phyloP scores from a whole-genome alignment of 495 filamentous ascomycete genomes.

The Lasiosphaeris hirsuta region DNA sequence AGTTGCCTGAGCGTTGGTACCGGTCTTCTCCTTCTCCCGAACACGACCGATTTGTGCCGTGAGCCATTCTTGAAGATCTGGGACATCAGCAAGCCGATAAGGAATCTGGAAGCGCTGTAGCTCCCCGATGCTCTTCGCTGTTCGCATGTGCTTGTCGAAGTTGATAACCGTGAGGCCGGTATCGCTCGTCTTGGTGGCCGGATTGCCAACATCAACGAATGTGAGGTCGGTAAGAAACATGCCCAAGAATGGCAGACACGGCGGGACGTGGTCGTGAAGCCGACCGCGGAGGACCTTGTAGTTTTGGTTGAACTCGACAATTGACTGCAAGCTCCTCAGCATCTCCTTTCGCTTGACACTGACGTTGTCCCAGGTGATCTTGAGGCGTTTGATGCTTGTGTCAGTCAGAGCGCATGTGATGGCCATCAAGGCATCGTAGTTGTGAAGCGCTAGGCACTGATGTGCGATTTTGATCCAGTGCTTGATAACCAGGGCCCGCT shows the following conservation, averaged over 20 bases:
- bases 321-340: slow-evolving; percentile 69
- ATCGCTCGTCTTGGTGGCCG: slow-evolving; percentile 55
- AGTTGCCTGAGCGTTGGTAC: slow-evolving; percentile 68
- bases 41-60: slow-evolving; percentile 78
- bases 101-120: slow-evolving; percentile 97
- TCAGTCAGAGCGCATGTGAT: slow-evolving; percentile 92
- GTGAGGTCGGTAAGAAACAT: slow-evolving; percentile 89
- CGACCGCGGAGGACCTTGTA: slow-evolving; percentile 85
- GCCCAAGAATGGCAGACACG: slow-evolving; percentile 94
- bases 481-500: slow-evolving; percentile 86
- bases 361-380: slow-evolving; percentile 89
- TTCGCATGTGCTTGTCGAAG: slow-evolving; percentile 95
- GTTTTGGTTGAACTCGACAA: slow-evolving; percentile 88
- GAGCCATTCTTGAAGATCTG: slow-evolving; percentile 94
- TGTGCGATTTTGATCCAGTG: slow-evolving; percentile 97
- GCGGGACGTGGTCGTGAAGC: slow-evolving; percentile 83
- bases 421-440: slow-evolving; percentile 95
- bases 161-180: slow-evolving; percentile 78
- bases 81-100: slow-evolving; percentile 77
- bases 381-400: slow-evolving; percentile 86
- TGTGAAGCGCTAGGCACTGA: slow-evolving; percentile 83
- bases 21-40: slow-evolving; percentile 65
- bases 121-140: slow-evolving; percentile 91
- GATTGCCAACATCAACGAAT: slow-evolving; percentile 91
- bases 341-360: slow-evolving; percentile 79